Base-by-base conservation (phyloP, 345 rosid species). In the Rhodamnia rubescens region DNA sequence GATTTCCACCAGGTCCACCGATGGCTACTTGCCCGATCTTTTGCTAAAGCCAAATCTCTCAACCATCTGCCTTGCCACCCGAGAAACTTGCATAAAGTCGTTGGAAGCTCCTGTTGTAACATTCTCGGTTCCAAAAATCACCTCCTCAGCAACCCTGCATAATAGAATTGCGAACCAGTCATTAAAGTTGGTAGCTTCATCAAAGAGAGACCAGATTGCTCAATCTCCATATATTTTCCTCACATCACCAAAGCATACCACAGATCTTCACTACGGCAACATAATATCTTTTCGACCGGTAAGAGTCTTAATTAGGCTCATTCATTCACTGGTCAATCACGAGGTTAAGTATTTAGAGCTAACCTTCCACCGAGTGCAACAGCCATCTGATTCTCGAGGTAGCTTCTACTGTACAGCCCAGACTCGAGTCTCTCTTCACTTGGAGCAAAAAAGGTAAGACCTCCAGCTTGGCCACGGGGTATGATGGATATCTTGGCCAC, bases 351-450 rank as follows among this genome's bases (percentile, higher is more conserved):
- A 49, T 24, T 52, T 47, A 54, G 85, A 85, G 89, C 92, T 85
- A 84, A 97, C 99, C 99, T 95, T 91, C 98, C 99, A 59, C 99
- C 98, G 44, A 97, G 98, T 85, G 98, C 99, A 85, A 97, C 98
- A 52, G 98, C 98, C 99, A 95, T 92, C 88, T 97, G 99, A 87
- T 97, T 97, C 94, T 96, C 98, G 29, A 97, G 92, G 93, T 97
- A 97, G 94, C 98, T 95, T 87, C 95, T 90, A 90, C 98, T 96
- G 91, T 97, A 97, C 88, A 97, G 87, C 85, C 98, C 98, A 87
- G 98, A 97, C 92, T 97, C 99, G 0, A 97, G 95, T 90, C 98
- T 93, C 90, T 97, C 99, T 88, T 97, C 98, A 32, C 99, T 97
- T 22, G 98, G 99, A 49, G 98, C 98, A 12, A 95, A 96, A 82